These are phyloP conservation scores for Saposhnikovia divaricata DNA, from an alignment of 129 eudicot species.

Conservation along the genomic window DNA sequence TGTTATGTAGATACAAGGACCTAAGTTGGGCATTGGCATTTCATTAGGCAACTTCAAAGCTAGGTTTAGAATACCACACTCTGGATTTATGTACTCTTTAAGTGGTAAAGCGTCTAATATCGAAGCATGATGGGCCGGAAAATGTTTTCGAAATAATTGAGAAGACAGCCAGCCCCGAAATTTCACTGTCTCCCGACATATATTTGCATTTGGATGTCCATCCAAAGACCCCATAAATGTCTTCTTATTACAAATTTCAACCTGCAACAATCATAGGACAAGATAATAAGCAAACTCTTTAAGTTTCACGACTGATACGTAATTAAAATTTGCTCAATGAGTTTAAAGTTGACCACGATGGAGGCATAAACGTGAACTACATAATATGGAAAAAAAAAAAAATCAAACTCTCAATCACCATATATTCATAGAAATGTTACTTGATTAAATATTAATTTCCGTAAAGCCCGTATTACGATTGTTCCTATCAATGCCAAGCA, in stretches of 20 bases:
- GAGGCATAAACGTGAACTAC: neutral
- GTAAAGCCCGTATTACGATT: neutral
- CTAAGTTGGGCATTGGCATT: conserved; percentile 47
- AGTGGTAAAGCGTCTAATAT: conserved; percentile 56
- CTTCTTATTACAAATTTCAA: conserved; percentile 55
- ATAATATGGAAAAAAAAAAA: neutral
- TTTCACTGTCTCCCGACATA: conserved; percentile 48
- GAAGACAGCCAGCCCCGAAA: conserved; percentile 75
- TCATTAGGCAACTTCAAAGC: conserved; percentile 54
- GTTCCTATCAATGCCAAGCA: neutral
- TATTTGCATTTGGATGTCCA: conserved; percentile 47
- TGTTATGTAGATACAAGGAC: conserved; percentile 68
- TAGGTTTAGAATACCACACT: conserved; percentile 62
- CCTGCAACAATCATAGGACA: conserved; percentile 28
- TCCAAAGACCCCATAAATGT: conserved; percentile 60
- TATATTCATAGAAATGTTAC: neutral
- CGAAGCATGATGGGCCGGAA: conserved; percentile 53
- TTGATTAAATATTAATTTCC: neutral
- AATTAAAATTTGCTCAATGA: neutral
- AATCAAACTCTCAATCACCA: conserved; percentile 1
- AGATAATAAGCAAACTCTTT: neutral
- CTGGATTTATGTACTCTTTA: conserved; percentile 61
- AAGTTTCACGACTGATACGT: neutral
- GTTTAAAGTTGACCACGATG: neutral
- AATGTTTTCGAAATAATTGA: conserved; percentile 56